phyloP scores from a whole-genome alignment of 768 basidiomycete species.

The Rhizopogon vesiculosus region DNA sequence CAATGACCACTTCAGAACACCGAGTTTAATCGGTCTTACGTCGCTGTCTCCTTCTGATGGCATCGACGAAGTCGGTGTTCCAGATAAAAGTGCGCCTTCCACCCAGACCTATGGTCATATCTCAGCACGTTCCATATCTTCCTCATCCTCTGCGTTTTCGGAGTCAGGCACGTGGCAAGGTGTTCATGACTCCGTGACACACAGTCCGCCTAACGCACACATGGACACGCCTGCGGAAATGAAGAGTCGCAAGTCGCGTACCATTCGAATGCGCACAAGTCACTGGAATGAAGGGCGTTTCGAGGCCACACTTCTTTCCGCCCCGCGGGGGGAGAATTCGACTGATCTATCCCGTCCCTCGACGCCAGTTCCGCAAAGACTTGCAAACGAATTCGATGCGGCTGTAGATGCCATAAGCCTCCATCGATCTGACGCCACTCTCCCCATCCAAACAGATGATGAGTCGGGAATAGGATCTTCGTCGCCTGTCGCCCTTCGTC shows the following conservation, averaged over 20 bases:
- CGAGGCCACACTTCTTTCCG: conserved; percentile 27
- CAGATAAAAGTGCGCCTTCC: not conserved
- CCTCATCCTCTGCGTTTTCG: not conserved
- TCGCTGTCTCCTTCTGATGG: conserved; percentile 26
- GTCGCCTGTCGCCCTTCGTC: not conserved
- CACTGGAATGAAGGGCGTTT: conserved; percentile 59
- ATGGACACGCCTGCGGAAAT: conserved; percentile 17
- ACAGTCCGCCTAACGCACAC: conserved; percentile 24
- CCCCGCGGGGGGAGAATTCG: conserved; percentile 8
- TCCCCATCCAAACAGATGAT: conserved; percentile 2
- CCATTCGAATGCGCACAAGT: conserved; percentile 52
- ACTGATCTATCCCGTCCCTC: conserved; percentile 19
- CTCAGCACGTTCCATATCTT: not conserved
- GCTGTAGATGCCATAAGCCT: conserved; percentile 39
- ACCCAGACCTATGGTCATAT: not conserved
- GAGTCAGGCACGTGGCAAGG: conserved; percentile 10
- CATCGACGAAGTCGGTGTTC: not conserved
- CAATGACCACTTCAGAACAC: conserved; percentile 44
- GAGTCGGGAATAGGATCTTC: not conserved
- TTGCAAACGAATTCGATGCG: conserved; percentile 40
- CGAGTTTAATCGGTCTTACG: conserved; percentile 53
- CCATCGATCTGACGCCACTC: conserved; percentile 11
- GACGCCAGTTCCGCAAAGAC: conserved; percentile 34
- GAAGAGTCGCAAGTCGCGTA: conserved; percentile 38
- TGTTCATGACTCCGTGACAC: not conserved